Evolutionary conservation across 2,329 filamentous ascomycete species (phyloP).

Genomic region (Epichloe baconii): DNA sequence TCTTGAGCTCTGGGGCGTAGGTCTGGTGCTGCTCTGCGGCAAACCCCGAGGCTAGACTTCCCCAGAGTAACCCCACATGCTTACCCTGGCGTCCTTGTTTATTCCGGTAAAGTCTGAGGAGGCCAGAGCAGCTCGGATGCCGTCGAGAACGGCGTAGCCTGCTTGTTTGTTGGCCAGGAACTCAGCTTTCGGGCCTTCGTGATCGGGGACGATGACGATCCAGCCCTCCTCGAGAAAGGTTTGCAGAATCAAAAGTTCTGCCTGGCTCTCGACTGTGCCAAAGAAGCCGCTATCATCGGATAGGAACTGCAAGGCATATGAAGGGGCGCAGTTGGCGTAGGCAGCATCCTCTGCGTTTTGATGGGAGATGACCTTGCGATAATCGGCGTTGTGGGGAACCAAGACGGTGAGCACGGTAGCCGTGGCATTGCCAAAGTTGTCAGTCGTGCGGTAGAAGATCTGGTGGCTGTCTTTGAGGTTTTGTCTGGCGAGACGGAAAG

Average conservation of each 20-base stretch:
- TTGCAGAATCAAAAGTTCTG: slow-evolving; percentile 13
- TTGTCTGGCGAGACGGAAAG: slow-evolving; percentile 7
- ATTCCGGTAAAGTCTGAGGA: slow-evolving; percentile 17
- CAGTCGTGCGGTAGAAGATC: slow-evolving; percentile 27
- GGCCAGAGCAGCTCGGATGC: slow-evolving; percentile 26
- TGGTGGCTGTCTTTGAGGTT: slow-evolving; percentile 14
- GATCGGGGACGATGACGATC: slow-evolving; percentile 37
- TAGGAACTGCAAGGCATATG: slow-evolving; percentile 11
- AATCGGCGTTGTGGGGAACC: slow-evolving; percentile 19
- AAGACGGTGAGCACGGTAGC: slow-evolving; percentile 26
- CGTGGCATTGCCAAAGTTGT: slow-evolving; percentile 20
- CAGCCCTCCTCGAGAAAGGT: slow-evolving; percentile 27
- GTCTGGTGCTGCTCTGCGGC: slow-evolving; percentile 4
- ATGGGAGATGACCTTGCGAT: slow-evolving; percentile 24
- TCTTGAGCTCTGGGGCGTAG: slow-evolving; percentile 13
- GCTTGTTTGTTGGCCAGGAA: slow-evolving; percentile 28
- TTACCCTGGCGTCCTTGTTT: slow-evolving; percentile 17
- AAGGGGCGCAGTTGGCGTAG: slow-evolving; percentile 20
- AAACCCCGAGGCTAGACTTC: slow-evolving; percentile 3
- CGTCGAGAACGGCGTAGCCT: slow-evolving; percentile 30
- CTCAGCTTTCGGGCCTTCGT: slow-evolving; percentile 28
- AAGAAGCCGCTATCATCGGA: slow-evolving; percentile 19
- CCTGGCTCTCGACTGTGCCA: slow-evolving; percentile 17
- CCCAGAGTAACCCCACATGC: slow-evolving; percentile 29
- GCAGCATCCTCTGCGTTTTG: slow-evolving; percentile 28